Evolutionary conservation across 305 asterid genomes (phyloP), one percentile per base, ranked within the genome.

Genomic region (Solanum hybrid): DNA sequence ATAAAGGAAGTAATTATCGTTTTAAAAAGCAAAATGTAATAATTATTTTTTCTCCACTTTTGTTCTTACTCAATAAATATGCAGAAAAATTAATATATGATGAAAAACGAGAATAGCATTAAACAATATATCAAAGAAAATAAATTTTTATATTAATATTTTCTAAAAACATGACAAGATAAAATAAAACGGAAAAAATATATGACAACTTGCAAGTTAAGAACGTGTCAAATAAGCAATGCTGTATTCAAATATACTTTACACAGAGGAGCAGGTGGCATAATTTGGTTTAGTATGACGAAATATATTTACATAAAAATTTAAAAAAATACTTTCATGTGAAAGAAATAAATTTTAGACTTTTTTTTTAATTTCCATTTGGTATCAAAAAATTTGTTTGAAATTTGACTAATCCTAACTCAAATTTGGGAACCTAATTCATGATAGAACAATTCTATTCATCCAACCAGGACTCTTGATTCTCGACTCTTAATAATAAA

Each of bases 221-320:
- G 69, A 13, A 81, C 86, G 71, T 81, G 86, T 81, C 86, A 81
- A 81, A 42, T 81, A 16, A 42, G 26, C 86, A 81, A 81, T 42
- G 69, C 24, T 7, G 37, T 26, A 42, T 27, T 14, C 13, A 7
- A 66, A 16, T 26, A 40, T 3, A 81, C 69, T 24, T 42, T 37
- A 6, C 85, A n/a, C 4, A 1, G 1, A 20, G 60, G 20, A 37
- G n/a, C 64, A 38, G 35, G 86, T 79, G 86, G 35, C 35, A 13
- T 38, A 6, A 37, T 1, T 79, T 37, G 64, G 64, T 38, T 37
- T 36, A 79, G 32, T 24, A 11, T 36, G 85, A 79, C 32, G 8
- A 4, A 79, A n/a, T 6, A 6, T 6, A n/a, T n/a, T 11, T 35
- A 51, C 1, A 16, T 51, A 2, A 51, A 51, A 42, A 0, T 7